Base-by-base conservation (phyloP, 768 basidiomycete species). In the Amanita rubescens region DNA sequence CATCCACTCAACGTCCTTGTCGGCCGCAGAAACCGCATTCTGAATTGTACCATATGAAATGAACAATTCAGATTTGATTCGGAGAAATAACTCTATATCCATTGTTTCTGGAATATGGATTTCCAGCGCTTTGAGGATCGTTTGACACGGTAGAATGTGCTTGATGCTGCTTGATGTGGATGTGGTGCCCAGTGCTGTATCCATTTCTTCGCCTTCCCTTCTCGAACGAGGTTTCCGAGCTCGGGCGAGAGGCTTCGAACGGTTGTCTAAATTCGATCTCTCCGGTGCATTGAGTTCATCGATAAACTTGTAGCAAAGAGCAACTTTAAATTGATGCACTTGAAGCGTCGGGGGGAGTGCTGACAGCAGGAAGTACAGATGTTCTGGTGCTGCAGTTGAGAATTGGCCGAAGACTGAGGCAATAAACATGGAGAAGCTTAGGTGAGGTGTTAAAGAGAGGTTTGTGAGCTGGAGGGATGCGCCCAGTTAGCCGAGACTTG, bases 251-350 rank as follows among this genome's bases (percentile, higher is more conserved):
- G 43, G 42, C 24, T 46, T 53, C 10, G 10, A 27, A 17, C 15
- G 33, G 30, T 38, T 53, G n/a, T 37, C 43, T 1, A 14, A 10
- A 37, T 6, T 10, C 5, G 24, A 11, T 20, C 27, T 46, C 15
- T 37, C 43, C n/a, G 34, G 17, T 33, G 14, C 19, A 9, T 42
- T 38, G 20, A 43, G 30, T 35, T 53, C 52, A 15, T 19, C 41
- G 24, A 55, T 48, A 14, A 55, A 49, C 55, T 69, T 70, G 42
- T 71, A 71, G 57, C 76, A 79, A 12, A 78, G 58, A 0, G 65
- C 58, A 4, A 78, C 54, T 61, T 77, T 78, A 51, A 79, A 78
- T 20, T 60, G 61, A 45, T 71, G 65, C 2, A 62, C 55, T 3
- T 71, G 56, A 17, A 64, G 58, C 11, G 75, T 70, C 42, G 68